Percentiles rank a stretch among this genome's conserved stretches.
These are phyloP conservation scores for Aspergillus nidulans DNA, from an alignment of 495 filamentous ascomycete species.

Conservation along the genomic window DNA sequence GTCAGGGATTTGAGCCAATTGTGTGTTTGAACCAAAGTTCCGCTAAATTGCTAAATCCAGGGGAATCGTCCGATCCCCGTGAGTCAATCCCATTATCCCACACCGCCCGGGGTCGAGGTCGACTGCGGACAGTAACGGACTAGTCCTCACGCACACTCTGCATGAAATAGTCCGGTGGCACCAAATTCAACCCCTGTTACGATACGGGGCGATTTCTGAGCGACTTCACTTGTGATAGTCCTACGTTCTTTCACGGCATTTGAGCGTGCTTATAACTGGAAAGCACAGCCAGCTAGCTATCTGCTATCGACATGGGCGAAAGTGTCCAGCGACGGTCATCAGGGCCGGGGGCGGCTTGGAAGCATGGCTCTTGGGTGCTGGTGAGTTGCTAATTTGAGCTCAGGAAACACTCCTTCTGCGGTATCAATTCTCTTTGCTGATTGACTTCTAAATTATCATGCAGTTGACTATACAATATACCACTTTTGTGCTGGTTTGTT, in stretches of 20 bases:
- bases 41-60: background rate
- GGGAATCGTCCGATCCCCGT: background rate
- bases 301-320: slow-evolving; percentile 33
- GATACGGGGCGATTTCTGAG: background rate
- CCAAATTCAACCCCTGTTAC: slow-evolving; percentile 1
- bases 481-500: slow-evolving; percentile 38
- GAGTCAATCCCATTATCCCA: slow-evolving; percentile 1
- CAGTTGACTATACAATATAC: slow-evolving; percentile 41
- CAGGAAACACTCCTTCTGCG: background rate
- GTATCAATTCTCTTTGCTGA: background rate
- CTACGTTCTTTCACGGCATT: background rate
- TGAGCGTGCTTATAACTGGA: background rate
- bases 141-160: slow-evolving; percentile 2
- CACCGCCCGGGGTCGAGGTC: slow-evolving; percentile 4
- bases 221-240: background rate
- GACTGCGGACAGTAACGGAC: background rate
- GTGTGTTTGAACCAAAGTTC: background rate
- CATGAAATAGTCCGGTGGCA: slow-evolving; percentile 13
- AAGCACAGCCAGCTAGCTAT: background rate
- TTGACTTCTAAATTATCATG: background rate
- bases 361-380: slow-evolving; percentile 71
- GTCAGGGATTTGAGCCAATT: background rate
- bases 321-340: slow-evolving; percentile 32
- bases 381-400: slow-evolving; percentile 41
- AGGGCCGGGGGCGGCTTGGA: slow-evolving; percentile 64